These are phyloP conservation scores for Eurotiales sp. DNA, from an alignment of 2,329 filamentous ascomycete species.

Conservation along the genomic window DNA sequence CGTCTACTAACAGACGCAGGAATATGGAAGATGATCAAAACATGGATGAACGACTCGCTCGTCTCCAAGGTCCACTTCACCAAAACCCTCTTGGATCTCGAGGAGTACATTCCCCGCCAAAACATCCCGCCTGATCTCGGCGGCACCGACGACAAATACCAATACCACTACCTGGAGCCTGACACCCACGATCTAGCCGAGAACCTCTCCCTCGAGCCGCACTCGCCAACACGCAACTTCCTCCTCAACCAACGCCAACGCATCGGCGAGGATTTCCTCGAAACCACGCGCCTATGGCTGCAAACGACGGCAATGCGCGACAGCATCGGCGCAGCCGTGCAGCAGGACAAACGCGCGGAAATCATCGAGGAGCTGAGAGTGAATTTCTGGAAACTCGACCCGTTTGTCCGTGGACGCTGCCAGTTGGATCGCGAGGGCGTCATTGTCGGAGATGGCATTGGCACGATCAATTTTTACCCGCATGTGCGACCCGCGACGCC, in stretches of 20 bases:
- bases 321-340: constrained; percentile 40
- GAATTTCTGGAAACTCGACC: constrained; percentile 88
- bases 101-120: constrained; percentile 64
- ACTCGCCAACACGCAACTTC: constrained; percentile 58
- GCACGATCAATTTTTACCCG: constrained; percentile 67
- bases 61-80: constrained; percentile 90
- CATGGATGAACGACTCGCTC: constrained; percentile 95
- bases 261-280: constrained; percentile 70
- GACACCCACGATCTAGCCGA: constrained; percentile 66
- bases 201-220: constrained; percentile 51
- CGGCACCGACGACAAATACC: constrained; percentile 71
- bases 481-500: constrained; percentile 7
- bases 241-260: constrained; percentile 60
- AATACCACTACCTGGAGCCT: constrained; percentile 77
- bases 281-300: constrained; percentile 71
- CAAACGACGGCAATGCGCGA: constrained; percentile 43
- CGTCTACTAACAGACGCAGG: constrained; percentile 44
- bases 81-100: constrained; percentile 70
- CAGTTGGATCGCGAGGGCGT: constrained; percentile 77
- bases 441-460: constrained; percentile 54
- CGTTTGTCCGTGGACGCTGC: constrained; percentile 73
- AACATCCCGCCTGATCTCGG: constrained; percentile 76
- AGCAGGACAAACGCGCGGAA: constrained; percentile 56
- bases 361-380: constrained; percentile 62
- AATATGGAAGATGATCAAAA: constrained; percentile 88